A percentile compares a stretch with the other conserved stretches of the same genome.
These are phyloP conservation scores for Kappamyces sp. DNA, from an alignment of 192 early-diverging fungal genomes.

Conservation along the genomic window DNA sequence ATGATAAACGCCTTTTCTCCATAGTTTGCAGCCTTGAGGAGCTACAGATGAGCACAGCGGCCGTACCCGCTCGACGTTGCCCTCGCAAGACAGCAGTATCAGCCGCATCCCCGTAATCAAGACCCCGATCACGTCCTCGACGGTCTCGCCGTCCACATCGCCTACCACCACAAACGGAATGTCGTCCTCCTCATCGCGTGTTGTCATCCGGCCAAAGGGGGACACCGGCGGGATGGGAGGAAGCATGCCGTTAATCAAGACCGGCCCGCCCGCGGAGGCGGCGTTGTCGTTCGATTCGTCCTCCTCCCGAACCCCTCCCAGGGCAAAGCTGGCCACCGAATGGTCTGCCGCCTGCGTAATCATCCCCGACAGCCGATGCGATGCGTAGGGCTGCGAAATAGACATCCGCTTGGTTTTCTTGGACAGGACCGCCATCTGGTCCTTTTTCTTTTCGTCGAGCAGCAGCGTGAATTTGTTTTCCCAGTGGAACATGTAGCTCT, in stretches of 20 bases:
- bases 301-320: too few species aligned
- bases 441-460: constrained; percentile 20
- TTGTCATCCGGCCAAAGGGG: too few species aligned
- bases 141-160: constrained; percentile 32
- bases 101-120: constrained; percentile 33
- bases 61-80: constrained; percentile 33
- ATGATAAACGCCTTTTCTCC: constrained; percentile 37
- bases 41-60: constrained; percentile 13
- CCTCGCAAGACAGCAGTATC: constrained; percentile 19
- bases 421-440: not conserved
- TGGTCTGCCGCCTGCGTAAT: constrained; percentile 7
- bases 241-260: too few species aligned
- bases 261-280: too few species aligned
- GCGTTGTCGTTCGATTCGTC: too few species aligned
- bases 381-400: not conserved
- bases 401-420: constrained; percentile 1
- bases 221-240: too few species aligned
- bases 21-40: constrained; percentile 29
- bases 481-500: constrained; percentile 36
- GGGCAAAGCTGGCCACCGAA: not conserved
- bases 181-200: not conserved
- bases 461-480: constrained; percentile 24
- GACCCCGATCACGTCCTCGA: constrained; percentile 41
- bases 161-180: constrained; percentile 18
- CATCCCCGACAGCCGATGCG: constrained; percentile 10